Percentiles rank a stretch among this genome's conserved stretches.
These are phyloP conservation scores for Vitis amurensis DNA, from an alignment of 164 flowering plant genomes.

Conservation along the genomic window DNA sequence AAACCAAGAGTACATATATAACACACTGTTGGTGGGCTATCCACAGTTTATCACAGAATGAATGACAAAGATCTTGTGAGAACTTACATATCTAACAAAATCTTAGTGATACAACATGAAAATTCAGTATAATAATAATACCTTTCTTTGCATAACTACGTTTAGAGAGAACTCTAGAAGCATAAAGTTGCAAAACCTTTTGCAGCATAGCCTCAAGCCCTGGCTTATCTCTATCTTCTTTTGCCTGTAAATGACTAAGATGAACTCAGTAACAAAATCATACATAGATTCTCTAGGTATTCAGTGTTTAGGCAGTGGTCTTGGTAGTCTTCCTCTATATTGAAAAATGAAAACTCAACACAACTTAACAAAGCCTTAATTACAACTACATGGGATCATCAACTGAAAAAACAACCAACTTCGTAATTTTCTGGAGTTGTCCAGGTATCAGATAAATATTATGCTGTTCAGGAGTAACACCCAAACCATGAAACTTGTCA, in stretches of 20 bases:
- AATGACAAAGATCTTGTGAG: neutral
- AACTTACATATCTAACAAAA: neutral
- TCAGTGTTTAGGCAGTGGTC: too few species aligned
- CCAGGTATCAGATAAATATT: too few species aligned
- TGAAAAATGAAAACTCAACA: too few species aligned
- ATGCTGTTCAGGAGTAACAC: too few species aligned
- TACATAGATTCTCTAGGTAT: neutral
- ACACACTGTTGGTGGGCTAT: too few species aligned
- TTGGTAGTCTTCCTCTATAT: too few species aligned
- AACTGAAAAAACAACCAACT: too few species aligned
- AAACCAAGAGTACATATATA: too few species aligned
- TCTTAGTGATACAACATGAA: neutral
- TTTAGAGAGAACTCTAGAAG: conserved; percentile 73
- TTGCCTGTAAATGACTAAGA: conserved; percentile 57
- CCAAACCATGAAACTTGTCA: too few species aligned
- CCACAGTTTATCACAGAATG: neutral
- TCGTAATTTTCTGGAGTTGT: too few species aligned
- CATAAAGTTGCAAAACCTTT: conserved; percentile 90
- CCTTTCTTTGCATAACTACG: conserved; percentile 94
- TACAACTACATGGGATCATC: too few species aligned
- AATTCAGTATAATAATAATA: conserved; percentile 16
- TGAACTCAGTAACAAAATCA: conserved; percentile 13
- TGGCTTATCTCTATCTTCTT: conserved; percentile 90
- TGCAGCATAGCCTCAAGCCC: conserved; percentile 94
- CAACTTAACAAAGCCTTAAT: too few species aligned